Evolutionary conservation across 192 early-diverging fungal genomes (phyloP), one percentile per base, ranked within the genome.

Genomic region (Entomortierella parvispora): DNA sequence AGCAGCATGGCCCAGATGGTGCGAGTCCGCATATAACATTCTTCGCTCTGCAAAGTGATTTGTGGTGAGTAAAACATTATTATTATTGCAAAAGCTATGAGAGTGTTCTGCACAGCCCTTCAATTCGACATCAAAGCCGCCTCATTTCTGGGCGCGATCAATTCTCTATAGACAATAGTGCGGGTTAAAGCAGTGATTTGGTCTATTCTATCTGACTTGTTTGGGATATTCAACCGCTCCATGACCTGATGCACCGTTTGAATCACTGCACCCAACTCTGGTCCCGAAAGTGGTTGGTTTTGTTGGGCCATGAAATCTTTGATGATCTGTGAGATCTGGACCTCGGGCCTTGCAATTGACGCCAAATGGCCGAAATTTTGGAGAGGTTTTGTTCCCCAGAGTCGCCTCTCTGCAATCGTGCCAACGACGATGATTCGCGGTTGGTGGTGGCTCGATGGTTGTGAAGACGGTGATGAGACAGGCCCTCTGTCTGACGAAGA

Each of bases 341-440:
- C 62, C 40, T 77, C 74, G 7, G 65, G 57, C 6, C 65, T 42
- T 0, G 57, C 58, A 3, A 62, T 44, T 2, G 20, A 26, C 4
- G 71, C 63, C 10, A 74, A 14, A n/a, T 60, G 43, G 22, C 63
- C 63, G 9, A 54, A 60, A 8, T 34, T 62, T 12, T 46, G 62
- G n/a, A n/a, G n/a, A 7, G 26, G 1, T 25, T 67, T 67, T 3
- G 48, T 49, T 1, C 65, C 74, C 2, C 31, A 11, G 6, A 77
- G 49, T 0, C 55, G 44, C 61, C 68, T 77, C 55, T 68, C 60
- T 0, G 33, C 54, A 29, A 68, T 68, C 2, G 54, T 68, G 4
- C 66, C 74, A 0, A 68, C 74, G 2, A 77, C 23, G 11, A 68
- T 42, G 2, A 77, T 64, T 32, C 70, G 53, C 23, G 9, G 14